Percentiles rank a stretch among this genome's conserved stretches.
Evolutionary conservation across 148 eudicot genomes (phyloP).

Genomic region (Suaeda aralocaspica): DNA sequence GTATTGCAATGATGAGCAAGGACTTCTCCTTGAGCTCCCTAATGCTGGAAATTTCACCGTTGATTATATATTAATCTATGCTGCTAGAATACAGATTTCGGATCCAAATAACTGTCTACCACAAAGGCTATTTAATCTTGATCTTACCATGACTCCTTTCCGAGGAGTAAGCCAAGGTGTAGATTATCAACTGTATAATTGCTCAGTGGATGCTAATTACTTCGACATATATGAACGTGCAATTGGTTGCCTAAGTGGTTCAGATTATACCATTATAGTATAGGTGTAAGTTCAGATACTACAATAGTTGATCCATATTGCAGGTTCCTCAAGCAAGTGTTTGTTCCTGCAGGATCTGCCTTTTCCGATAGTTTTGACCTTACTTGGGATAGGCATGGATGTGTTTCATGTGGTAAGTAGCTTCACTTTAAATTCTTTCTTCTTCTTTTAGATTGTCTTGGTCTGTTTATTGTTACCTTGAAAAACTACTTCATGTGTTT

Average conservation of each 20-base stretch:
- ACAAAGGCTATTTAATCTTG: neutral
- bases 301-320: neutral
- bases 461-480: too few relatives aligned
- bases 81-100: neutral
- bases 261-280: neutral
- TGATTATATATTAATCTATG: neutral
- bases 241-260: conserved; percentile 18
- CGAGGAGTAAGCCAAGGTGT: neutral
- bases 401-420: neutral
- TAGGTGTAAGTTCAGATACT: neutral
- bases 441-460: too few relatives aligned
- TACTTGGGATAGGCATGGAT: neutral
- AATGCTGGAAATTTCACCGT: conserved; percentile 1
- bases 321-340: conserved; percentile 5
- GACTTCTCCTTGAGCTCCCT: conserved; percentile 10
- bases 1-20: neutral
- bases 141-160: conserved; percentile 8
- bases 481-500: too few relatives aligned
- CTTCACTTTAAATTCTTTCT: too few relatives aligned
- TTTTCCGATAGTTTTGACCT: neutral
- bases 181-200: conserved; percentile 4
- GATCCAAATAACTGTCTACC: conserved; percentile 20
- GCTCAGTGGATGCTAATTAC: neutral
- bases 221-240: neutral
- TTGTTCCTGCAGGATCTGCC: neutral